Evolutionary conservation across 768 basidiomycete species (phyloP).

Genomic region (Tylopilus rubrobrunneus): DNA sequence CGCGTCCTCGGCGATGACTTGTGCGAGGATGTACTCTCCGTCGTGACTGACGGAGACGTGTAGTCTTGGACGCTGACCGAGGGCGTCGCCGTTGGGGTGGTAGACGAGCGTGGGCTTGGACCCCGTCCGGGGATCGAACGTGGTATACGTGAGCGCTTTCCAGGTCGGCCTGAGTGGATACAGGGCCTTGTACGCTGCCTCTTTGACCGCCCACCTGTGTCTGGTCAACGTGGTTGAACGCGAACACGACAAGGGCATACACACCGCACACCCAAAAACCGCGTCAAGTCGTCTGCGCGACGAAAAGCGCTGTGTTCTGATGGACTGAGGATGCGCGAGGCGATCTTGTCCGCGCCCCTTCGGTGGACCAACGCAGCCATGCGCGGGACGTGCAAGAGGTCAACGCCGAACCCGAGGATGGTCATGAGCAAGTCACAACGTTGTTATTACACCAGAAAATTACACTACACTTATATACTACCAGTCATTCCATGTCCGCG

Average conservation of each 20-base stretch:
- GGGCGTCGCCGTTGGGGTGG: conserved; percentile 3
- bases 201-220: conserved; percentile 76
- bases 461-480: background rate
- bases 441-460: background rate
- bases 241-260: background rate
- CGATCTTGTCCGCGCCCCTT: conserved; percentile 43
- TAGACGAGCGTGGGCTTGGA: conserved; percentile 43
- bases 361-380: conserved; percentile 52
- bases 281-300: conserved; percentile 23
- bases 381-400: conserved; percentile 68
- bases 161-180: conserved; percentile 67
- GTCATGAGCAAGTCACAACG: conserved; percentile 37
- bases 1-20: conserved; percentile 62
- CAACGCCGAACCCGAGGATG: conserved; percentile 74
- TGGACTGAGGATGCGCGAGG: conserved; percentile 59
- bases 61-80: conserved; percentile 25
- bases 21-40: conserved; percentile 69
- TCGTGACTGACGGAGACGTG: conserved; percentile 82
- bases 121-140: conserved; percentile 29
- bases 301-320: conserved; percentile 37
- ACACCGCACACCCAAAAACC: conserved; percentile 74
- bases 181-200: conserved; percentile 83
- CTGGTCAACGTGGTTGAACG: background rate
- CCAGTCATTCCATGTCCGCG: conserved; percentile 56
- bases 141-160: conserved; percentile 64